Evolutionary conservation across 1,284 basidiomycete genomes (phyloP), one percentile per base, ranked within the genome.

Genomic region (Boletus calvinii): DNA sequence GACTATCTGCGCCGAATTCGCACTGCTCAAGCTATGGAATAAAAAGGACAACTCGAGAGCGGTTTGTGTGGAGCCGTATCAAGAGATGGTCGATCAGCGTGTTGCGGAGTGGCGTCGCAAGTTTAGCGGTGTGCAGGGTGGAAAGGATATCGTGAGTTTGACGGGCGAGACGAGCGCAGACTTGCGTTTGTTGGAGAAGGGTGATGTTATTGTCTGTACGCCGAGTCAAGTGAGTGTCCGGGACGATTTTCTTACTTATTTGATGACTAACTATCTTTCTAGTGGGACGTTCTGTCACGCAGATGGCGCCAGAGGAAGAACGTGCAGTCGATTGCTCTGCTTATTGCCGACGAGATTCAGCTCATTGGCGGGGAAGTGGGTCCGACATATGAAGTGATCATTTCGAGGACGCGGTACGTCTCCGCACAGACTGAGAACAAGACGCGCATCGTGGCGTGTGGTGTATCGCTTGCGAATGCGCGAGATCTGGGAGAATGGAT

Each of bases 401-500:
- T 98, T 52, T 98, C 95, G 3, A 81, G 96, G 39, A 96, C 94
- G 3, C 84, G 95, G 38, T 99, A 96, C 62, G 92, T 98, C 10
- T 90, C 94, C 30, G 93, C 93, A n/a, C 94, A 98, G 70, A 96
- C 92, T 0, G 90, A 92, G 53, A 81, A 85, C 62, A 87, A 90
- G 68, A 98, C 94, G 0, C 85, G 95, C 42, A 91, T 99, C 52
- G 90, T 99, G 36, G 95, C 94, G 0, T 94, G 94, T 63, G 87
- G 90, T 55, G 94, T 97, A 1, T 97, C 95, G 1, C 79, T 99
- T 12, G 92, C 94, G n/a, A 98, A 99, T 64, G 95, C 94, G 1
- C 81, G 90, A 24, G 97, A 99, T 69, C 77, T 99, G 0, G 94
- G 95, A 30, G 96, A 99, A 66, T 99, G 97, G 97, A 93, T 99